phyloP scores from a whole-genome alignment of 1,284 basidiomycete species.

The Moesziomyces parantarcticus region DNA sequence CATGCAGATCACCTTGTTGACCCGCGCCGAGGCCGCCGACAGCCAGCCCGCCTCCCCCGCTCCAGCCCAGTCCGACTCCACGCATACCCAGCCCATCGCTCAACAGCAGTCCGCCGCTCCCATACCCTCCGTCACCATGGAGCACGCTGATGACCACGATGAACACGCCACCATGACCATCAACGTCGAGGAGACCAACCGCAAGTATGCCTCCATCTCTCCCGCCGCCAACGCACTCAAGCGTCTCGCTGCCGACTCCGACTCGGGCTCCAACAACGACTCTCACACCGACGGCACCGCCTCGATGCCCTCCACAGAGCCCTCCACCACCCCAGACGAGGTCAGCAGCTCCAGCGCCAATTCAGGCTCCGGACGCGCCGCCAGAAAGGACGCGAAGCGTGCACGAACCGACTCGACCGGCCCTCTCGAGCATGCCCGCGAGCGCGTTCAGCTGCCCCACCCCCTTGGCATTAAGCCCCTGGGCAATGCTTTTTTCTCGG shows the following conservation, averaged over 20 bases:
- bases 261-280: slow-evolving; percentile 34
- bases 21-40: not conserved
- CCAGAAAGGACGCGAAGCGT: slow-evolving; percentile 16
- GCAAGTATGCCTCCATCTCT: slow-evolving; percentile 28
- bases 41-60: not conserved
- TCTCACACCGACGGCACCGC: slow-evolving; percentile 38
- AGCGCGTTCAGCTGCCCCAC: slow-evolving; percentile 41
- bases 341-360: slow-evolving; percentile 16
- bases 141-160: not conserved
- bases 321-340: slow-evolving; percentile 41
- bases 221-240: slow-evolving; percentile 27
- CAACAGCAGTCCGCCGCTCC: not conserved
- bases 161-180: slow-evolving; percentile 27
- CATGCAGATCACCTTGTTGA: slow-evolving; percentile 13
- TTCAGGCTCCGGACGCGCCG: slow-evolving; percentile 6
- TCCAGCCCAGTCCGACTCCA: not conserved
- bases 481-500: slow-evolving; percentile 59
- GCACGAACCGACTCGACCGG: slow-evolving; percentile 17
- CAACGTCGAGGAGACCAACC: slow-evolving; percentile 39
- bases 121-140: not conserved
- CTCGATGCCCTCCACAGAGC: slow-evolving; percentile 36
- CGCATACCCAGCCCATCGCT: not conserved
- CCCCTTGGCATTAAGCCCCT: slow-evolving; percentile 61
- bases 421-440: not conserved
- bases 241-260: slow-evolving; percentile 35